Base-by-base conservation (phyloP, 805 yeast genomes). In the Metschnikowia continentalis region DNA sequence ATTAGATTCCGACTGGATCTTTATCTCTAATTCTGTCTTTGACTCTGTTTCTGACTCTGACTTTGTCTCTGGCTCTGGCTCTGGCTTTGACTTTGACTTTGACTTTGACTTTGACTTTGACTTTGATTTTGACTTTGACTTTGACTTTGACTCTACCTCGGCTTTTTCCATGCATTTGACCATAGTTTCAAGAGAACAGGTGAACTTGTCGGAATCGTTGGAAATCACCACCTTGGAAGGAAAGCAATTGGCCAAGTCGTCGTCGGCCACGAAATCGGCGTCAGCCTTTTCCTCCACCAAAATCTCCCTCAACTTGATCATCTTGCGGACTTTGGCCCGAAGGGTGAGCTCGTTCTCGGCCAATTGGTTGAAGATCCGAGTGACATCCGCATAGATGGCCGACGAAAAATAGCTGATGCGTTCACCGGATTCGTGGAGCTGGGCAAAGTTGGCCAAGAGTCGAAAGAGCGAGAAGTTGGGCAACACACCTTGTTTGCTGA, bases 401-500 rank as follows among this genome's bases (percentile, higher is more conserved):
- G 74, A 59, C 53, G 76, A 72, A 35, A 69, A 72, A 6, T 65
- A 63, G 13, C 63, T 57, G 20, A 57, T 54, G 3, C 67, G 67
- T 32, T 54, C 61, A 0, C 69, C 69, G 1, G 68, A 57, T 33
- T 73, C 77, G 35, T 77, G 67, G 54, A 68, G 63, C 32, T 72
- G 74, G 1, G 79, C 74, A 20, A 83, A 65, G 54, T 76, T 79
- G 17, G 74, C 54, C 11, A 84, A 58, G 23, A 84, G 62, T 51
- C 75, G 75, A 56, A 76, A 74, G 5, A 70, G 65, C 50, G 85
- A 80, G 46, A 86, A 78, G 40, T 70, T 70, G 0, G 89, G 87
- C 2, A 81, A 41, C 1, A 80, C 56, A 0, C 71, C 66, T 52
- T 81, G 82, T 17, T 70, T 67, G 3, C 63, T 52, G 14, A 81